phyloP scores from a whole-genome alignment of 345 rosid genomes.

The Corchorus capsularis region DNA sequence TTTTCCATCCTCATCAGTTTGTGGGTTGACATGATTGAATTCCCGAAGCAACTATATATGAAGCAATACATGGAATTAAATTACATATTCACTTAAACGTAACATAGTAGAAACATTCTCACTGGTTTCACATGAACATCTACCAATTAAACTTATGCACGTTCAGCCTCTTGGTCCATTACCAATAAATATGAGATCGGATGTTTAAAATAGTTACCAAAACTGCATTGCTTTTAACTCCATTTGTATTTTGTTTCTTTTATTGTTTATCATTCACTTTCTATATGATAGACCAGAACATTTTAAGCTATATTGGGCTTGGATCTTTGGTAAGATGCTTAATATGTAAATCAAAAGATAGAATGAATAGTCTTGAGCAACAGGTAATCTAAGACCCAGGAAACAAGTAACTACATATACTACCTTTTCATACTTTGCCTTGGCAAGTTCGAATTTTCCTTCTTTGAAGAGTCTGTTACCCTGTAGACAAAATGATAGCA shows the following conservation, averaged over 20 bases:
- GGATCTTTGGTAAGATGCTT: no score
- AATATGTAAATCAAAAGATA: background rate
- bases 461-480: conserved; percentile 95
- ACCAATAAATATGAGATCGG: background rate
- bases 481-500: conserved; percentile 48
- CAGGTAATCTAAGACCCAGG: background rate
- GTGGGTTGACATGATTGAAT: conserved; percentile 97
- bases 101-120: background rate
- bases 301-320: background rate
- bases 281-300: background rate
- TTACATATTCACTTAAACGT: background rate
- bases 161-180: background rate
- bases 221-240: background rate
- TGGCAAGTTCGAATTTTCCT: conserved; percentile 94
- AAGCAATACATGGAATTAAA: conserved; percentile 16
- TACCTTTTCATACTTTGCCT: conserved; percentile 96
- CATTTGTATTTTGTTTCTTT: conserved; percentile 1
- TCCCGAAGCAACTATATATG: conserved; percentile 78
- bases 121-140: conserved; percentile 1
- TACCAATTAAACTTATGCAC: background rate
- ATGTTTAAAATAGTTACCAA: background rate
- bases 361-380: background rate
- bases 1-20: conserved; percentile 94
- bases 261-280: background rate
- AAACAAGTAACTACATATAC: conserved; percentile 5